A percentile compares a stretch with the other conserved stretches of the same genome.
Conservation (phyloP, 805 yeast species). For the Candida pini region DNA sequence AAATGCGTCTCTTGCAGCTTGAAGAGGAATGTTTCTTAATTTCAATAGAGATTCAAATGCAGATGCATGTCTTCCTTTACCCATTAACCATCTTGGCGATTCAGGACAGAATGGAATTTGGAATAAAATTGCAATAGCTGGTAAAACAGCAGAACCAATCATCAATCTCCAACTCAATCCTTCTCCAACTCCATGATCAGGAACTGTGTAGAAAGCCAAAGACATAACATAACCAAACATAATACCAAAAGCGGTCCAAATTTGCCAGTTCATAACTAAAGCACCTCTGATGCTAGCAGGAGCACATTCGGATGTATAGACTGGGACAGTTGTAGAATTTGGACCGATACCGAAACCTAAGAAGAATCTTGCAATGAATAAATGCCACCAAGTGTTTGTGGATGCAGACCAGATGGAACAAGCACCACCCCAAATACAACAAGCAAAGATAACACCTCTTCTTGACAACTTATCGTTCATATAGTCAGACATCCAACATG, state of each 20-base stretch:
- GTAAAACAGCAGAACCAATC: constrained; percentile 64
- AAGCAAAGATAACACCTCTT: constrained; percentile 60
- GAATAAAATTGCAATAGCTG: constrained; percentile 52
- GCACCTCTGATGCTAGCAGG: constrained; percentile 62
- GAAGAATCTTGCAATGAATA: constrained; percentile 59
- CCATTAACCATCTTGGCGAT: constrained; percentile 76
- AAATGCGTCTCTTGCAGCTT: constrained; percentile 68
- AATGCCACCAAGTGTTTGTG: constrained; percentile 59
- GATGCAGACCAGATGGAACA: constrained; percentile 70
- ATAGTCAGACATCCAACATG: constrained; percentile 62
- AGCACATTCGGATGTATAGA: constrained; percentile 63
- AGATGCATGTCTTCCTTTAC: constrained; percentile 55
- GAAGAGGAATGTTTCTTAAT: constrained; percentile 46
- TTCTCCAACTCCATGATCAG: constrained; percentile 38
- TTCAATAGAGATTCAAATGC: constrained; percentile 46
- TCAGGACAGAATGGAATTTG: constrained; percentile 70
- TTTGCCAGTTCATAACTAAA: constrained; percentile 69
- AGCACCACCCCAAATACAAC: constrained; percentile 54
- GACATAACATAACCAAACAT: constrained; percentile 66
- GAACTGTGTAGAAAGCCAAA: constrained; percentile 55
- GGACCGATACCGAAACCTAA: constrained; percentile 70
- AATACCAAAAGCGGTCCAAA: constrained; percentile 70
- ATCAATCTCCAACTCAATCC: constrained; percentile 67
- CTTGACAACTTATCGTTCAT: constrained; percentile 54
- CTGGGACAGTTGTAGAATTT: constrained; percentile 72